Base-by-base conservation (phyloP, 768 basidiomycete genomes). In the Leccinum olivaceopallidum region DNA sequence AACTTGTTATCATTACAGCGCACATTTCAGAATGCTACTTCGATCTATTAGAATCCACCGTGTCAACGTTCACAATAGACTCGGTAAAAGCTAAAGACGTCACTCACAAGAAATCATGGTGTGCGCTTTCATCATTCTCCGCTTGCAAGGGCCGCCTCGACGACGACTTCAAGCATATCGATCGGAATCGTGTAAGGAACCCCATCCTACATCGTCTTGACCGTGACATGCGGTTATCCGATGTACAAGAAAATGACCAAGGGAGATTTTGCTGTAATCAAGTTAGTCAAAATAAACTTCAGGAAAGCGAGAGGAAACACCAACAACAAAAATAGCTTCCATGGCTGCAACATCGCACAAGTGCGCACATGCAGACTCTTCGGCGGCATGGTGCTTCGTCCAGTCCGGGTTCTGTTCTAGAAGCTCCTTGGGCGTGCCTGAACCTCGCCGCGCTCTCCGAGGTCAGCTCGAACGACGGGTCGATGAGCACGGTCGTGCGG, bases 231-330 rank as follows among this genome's bases (percentile, higher is more conserved):
- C 0, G 62, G 42, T 60, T 61, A 14, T 61, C 56, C 8, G 64
- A 61, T 0, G 9, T 42, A 48, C 3, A 68, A 34, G 2, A 26
- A 54, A 51, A 66, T 20, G 65, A 66, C 69, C 65, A 67, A 18
- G 65, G 65, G 1, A 16, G 1, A 48, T 69, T 70, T 64, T 69
- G 63, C 69, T 71, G 18, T 3, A 18, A 39, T 37, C 14, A 37
- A 37, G 37, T 37, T 37, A 16, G 37, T 37, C 37, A 37, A 36
- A 14, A 37, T 16, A 37, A 1, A 37, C 6, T 7, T 6, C 14
- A 16, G 6, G 16, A 7, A 4, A 51, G 1, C 5, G 6, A 53
- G 16, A 4, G 26, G 14, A 20, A 58, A 18, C 8, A 62, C 67
- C 10, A 57, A 64, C 67, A 20, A 60, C 67, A 30, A 61, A 0